Conservation (phyloP, 176 grass and related monocot species). For the Pontederia paniculata region DNA sequence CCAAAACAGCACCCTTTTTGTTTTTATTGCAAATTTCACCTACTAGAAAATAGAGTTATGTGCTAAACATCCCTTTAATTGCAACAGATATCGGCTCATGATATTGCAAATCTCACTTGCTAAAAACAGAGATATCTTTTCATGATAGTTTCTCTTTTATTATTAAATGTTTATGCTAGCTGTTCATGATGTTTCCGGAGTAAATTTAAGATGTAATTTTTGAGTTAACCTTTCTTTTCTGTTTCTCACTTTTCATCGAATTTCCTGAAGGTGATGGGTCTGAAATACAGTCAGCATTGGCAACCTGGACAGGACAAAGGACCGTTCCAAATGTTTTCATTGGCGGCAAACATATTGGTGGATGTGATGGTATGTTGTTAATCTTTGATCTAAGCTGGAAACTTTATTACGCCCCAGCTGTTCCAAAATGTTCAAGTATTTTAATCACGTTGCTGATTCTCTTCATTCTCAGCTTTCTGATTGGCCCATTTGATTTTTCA, state of each 20-base stretch:
- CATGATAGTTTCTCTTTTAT: no score
- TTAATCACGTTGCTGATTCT: not conserved
- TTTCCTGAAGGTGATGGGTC: slow-evolving; percentile 35
- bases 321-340: slow-evolving; percentile 53
- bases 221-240: no score
- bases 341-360: slow-evolving; percentile 50
- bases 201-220: no score
- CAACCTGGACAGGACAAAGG: slow-evolving; percentile 41
- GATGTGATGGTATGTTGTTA: slow-evolving; percentile 31
- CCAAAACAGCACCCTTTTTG: no score
- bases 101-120: no score
- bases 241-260: not conserved
- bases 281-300: slow-evolving; percentile 36
- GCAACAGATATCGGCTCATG: no score
- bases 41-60: no score
- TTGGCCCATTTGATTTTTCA: not conserved
- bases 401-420: not conserved
- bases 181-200: no score
- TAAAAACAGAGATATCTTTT: no score
- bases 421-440: not conserved
- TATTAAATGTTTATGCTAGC: no score
- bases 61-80: no score
- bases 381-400: not conserved
- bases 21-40: no score
- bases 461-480: not conserved